A percentile compares a stretch with the other conserved stretches of the same genome.
phyloP scores from a whole-genome alignment of 2,329 filamentous ascomycete genomes.

The Metarhizium brunneum region DNA sequence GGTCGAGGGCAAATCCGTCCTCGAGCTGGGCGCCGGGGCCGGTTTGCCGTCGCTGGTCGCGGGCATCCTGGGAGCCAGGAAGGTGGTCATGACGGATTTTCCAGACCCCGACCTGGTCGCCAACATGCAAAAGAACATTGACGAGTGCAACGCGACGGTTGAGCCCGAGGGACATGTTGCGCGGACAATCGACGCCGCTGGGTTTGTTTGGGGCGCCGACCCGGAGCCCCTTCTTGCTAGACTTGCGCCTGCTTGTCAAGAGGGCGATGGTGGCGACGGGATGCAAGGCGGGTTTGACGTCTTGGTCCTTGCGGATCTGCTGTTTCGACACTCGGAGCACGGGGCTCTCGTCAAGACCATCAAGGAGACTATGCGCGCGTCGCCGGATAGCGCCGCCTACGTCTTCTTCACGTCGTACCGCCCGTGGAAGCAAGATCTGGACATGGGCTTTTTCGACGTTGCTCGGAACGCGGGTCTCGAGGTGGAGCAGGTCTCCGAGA shows the following conservation, averaged over 20 bases:
- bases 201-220: constrained; percentile 77
- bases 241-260: constrained; percentile 29
- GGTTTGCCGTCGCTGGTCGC: constrained; percentile 76
- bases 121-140: constrained; percentile 71
- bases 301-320: constrained; percentile 75
- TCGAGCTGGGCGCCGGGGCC: constrained; percentile 84
- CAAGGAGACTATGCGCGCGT: constrained; percentile 51
- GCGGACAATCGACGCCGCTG: constrained; percentile 46
- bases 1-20: constrained; percentile 59
- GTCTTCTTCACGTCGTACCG: constrained; percentile 94
- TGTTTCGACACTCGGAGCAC: constrained; percentile 90
- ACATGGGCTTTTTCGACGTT: constrained; percentile 77
- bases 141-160: constrained; percentile 36
- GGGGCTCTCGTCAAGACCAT: constrained; percentile 66
- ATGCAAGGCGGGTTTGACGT: constrained; percentile 57
- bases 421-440: constrained; percentile 79
- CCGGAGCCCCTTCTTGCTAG: constrained; percentile 47
- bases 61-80: constrained; percentile 59
- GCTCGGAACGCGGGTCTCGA: constrained; percentile 60
- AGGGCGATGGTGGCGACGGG: constrained; percentile 5
- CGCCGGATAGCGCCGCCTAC: constrained; percentile 52
- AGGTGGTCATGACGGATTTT: constrained; percentile 78
- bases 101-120: constrained; percentile 75
- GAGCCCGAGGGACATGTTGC: constrained; percentile 21
- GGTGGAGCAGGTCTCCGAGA: constrained; percentile 74